Evolutionary conservation across 2,329 filamentous ascomycete genomes (phyloP).

Genomic region (Scedosporium boydii): DNA sequence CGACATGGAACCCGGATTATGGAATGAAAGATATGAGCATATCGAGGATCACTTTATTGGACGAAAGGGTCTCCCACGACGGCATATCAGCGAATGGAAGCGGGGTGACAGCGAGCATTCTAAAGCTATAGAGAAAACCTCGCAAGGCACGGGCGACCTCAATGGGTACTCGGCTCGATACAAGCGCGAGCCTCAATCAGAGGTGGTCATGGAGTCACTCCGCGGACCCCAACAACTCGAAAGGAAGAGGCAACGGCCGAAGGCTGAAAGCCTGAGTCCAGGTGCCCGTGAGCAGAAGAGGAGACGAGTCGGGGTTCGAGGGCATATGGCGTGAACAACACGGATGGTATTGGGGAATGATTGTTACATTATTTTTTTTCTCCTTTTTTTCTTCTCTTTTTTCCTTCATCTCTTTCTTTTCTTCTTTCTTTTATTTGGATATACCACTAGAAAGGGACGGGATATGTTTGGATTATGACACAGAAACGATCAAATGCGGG

Average conservation of each 20-base stretch:
- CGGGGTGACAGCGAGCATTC: conserved; percentile 18
- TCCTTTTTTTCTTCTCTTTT: no score
- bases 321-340: not conserved
- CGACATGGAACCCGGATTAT: conserved; percentile 27
- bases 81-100: conserved; percentile 47
- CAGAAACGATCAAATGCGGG: no score
- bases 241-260: not conserved
- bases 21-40: conserved; percentile 54
- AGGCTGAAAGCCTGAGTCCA: not conserved
- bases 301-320: not conserved
- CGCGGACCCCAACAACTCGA: not conserved
- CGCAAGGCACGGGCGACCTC: not conserved
- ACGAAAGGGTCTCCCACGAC: conserved; percentile 26
- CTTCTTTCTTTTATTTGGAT: not conserved
- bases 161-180: not conserved
- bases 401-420: no score
- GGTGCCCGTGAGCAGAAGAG: no score
- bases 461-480: no score
- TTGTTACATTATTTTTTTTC: no score
- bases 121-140: no score
- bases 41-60: conserved; percentile 65
- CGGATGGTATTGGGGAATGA: no score
- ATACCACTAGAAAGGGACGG: not conserved
- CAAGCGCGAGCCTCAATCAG: no score
- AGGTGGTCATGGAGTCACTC: no score